Base-by-base conservation (phyloP, 106 monocot species). In the Allium sativum region DNA sequence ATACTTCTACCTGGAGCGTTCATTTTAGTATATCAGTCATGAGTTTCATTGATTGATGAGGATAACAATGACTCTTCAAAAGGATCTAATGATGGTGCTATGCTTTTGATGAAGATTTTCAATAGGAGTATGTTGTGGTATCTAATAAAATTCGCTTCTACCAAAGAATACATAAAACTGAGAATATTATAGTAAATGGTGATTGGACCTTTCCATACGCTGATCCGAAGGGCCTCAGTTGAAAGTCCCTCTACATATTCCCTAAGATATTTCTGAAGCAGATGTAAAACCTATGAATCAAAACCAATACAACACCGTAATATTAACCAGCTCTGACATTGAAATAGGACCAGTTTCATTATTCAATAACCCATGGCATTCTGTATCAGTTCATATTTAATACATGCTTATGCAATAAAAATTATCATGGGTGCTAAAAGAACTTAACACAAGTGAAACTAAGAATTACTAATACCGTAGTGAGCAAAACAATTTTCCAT, bases 201-300 rank as follows among this genome's bases (percentile, higher is more conserved):
- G 31, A 31, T 5, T 5, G 5, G 31, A 98, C 98, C 98, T 88
- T 88, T 82, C 98, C 98, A 98, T 60, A 98, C 98, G 78, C 98
- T 98, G 54, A 98, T 88, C 71, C 87, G 63, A 71, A 98, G 84
- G 66, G 92, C 85, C 79, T 98, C 98, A 73, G 60, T 58, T 40
- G 98, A 98, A 50, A 98, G 85, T 18, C 98, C 98, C 65, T 98
- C 91, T 15, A 98, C 84, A 81, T 98, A 98, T 65, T 92, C 98
- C 18, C 92, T 91, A 67, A 98, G 51, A 61, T 98, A 92, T 72
- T 82, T 98, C 31, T 80, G 78, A 21, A 98, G 91, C 69, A 98
- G 65, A 80, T 84, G 73, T 52, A 91, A 60, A 76, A 88, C 88
- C 98, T 98, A 58, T 44, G 72, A 53, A n/a, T 40, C 55, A 42